These are phyloP conservation scores for Coemansia furcata DNA, from an alignment of 192 early-diverging fungal genomes.

Conservation along the genomic window DNA sequence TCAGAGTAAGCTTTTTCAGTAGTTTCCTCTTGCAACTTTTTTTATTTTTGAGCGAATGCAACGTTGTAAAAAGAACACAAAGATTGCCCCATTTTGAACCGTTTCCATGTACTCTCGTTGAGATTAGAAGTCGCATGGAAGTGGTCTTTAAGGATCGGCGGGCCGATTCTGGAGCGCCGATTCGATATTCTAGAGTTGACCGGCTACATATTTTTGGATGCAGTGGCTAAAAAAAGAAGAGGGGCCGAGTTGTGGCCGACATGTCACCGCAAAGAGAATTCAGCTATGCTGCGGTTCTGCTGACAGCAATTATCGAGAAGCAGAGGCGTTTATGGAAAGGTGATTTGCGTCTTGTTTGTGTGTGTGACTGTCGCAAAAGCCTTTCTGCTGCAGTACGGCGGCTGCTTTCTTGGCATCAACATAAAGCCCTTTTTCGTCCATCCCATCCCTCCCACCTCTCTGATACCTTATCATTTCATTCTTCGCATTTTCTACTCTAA, in stretches of 20 bases:
- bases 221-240: neutral
- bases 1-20: neutral
- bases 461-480: neutral
- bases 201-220: neutral
- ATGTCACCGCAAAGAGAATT: neutral
- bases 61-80: too few species aligned
- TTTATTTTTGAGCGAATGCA: too few species aligned
- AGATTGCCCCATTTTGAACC: neutral
- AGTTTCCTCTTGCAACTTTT: too few species aligned
- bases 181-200: neutral
- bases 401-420: neutral
- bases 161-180: neutral
- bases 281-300: neutral
- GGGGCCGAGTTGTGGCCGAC: neutral
- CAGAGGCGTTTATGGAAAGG: neutral
- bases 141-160: neutral
- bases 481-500: too few species aligned
- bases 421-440: neutral
- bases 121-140: neutral
- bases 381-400: neutral
- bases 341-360: neutral
- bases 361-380: neutral
- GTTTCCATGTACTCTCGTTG: neutral
- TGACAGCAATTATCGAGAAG: neutral
- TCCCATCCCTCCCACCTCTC: neutral